Base-by-base conservation (phyloP, 1,139 yeast species). In the Waltiozyma solani region DNA sequence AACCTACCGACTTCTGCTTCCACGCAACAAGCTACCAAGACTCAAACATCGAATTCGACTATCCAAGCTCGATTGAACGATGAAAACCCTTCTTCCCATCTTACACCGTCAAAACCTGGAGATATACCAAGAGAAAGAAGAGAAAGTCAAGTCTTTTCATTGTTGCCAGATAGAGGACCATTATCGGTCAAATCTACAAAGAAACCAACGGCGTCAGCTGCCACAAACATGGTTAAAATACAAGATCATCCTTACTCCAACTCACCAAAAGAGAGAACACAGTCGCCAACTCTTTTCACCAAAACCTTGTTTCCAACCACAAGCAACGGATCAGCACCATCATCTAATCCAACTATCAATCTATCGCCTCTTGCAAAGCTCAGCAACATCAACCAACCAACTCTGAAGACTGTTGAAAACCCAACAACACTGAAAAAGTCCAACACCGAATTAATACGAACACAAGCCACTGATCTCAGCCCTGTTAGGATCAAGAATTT, bases 131-230 rank as follows among this genome's bases (percentile, higher is more conserved):
- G 56, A 26, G 53, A 51, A 35, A 51, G 17, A 17, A 15, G 56
- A 26, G 53, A 51, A 35, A 51, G 54, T 26, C 56, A 63, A 56
- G 56, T 67, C 10, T 68, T 68, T 54, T 69, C 70, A 2, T 57
- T 66, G 18, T 50, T 69, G 35, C 74, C 74, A 0, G 61, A 63
- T 8, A 56, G 69, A 43, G 70, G 62, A 25, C 73, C 73, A 1
- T 46, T 68, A 29, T 62, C 66, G 1, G 62, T 66, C 25, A 64
- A 61, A 38, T 59, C 64, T 5, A 49, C 55, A 3, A 52, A 52
- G 37, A 49, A 50, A 40, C 36, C 32, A 8, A 40, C 39, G 3
- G 29, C 11, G 3, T 23, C 11, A n/a, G n/a, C n/a, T n/a, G n/a
- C n/a, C n/a, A n/a, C n/a, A n/a, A n/a, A n/a, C n/a, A n/a, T n/a